Percentiles rank a stretch among this genome's conserved stretches.
Conservation (phyloP, 2,329 filamentous ascomycete species). For the Colletotrichum godetiae region DNA sequence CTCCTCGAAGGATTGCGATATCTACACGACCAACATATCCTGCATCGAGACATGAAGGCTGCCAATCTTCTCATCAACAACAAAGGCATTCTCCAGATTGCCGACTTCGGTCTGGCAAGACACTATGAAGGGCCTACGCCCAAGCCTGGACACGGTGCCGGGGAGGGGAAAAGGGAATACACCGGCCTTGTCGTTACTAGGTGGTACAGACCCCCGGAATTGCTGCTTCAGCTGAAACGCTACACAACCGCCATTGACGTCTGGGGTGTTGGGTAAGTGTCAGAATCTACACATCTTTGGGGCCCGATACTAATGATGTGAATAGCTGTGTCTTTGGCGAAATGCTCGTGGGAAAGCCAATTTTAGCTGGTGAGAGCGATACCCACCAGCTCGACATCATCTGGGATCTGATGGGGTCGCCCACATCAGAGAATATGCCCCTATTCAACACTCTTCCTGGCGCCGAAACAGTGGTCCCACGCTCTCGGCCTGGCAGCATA, state of each 20-base stretch:
- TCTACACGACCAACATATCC: slow-evolving; percentile 87
- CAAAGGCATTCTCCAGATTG: slow-evolving; percentile 91
- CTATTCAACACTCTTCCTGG: slow-evolving; percentile 87
- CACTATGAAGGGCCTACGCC: slow-evolving; percentile 91
- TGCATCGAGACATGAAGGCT: slow-evolving; percentile 99
- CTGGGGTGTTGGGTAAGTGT: slow-evolving; percentile 91
- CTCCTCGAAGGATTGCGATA: slow-evolving; percentile 90
- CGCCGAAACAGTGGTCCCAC: slow-evolving; percentile 78
- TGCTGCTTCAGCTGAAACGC: slow-evolving; percentile 85
- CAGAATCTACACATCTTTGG: slow-evolving; percentile 1
- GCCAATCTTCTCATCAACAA: slow-evolving; percentile 98
- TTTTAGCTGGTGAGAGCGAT: slow-evolving; percentile 90
- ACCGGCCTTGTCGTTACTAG: slow-evolving; percentile 96
- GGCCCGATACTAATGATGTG: slow-evolving; percentile 37
- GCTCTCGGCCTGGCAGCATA: slow-evolving; percentile 72
- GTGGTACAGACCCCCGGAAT: slow-evolving; percentile 96
- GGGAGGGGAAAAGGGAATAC: slow-evolving; percentile 89
- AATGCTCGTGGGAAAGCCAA: slow-evolving; percentile 95
- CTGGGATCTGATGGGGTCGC: slow-evolving; percentile 90
- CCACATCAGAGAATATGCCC: slow-evolving; percentile 92
- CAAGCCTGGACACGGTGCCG: slow-evolving; percentile 80
- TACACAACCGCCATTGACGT: slow-evolving; percentile 99
- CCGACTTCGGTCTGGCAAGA: slow-evolving; percentile 93
- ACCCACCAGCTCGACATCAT: slow-evolving; percentile 91
- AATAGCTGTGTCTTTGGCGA: slow-evolving; percentile 94